Evolutionary conservation across 352 stramenopile species (phyloP).

Genomic region (Phytophthora multivora): DNA sequence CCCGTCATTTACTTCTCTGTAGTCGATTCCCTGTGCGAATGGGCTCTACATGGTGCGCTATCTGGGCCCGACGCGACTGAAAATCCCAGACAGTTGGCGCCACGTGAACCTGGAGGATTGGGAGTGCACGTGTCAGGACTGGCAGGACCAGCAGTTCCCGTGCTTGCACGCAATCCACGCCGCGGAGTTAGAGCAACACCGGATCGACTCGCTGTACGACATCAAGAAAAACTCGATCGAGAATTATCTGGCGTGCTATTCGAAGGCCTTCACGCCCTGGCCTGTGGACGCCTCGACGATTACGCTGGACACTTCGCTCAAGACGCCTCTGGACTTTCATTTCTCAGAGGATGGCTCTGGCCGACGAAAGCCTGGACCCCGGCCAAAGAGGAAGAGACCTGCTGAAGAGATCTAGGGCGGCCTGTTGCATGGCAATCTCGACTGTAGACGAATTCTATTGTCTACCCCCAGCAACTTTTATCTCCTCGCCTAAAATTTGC

Average conservation of each 20-base stretch:
- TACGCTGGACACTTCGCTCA: constrained; percentile 45
- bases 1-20: constrained; percentile 2
- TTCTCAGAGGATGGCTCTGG: constrained; percentile 55
- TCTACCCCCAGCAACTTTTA: neutral
- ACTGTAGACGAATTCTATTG: neutral
- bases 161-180: constrained; percentile 81
- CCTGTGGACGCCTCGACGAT: constrained; percentile 60
- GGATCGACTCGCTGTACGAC: constrained; percentile 78
- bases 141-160: constrained; percentile 79
- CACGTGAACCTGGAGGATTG: constrained; percentile 77
- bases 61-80: constrained; percentile 52
- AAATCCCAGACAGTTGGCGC: constrained; percentile 74
- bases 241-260: constrained; percentile 65
- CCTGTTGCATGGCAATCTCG: neutral
- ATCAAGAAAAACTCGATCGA: constrained; percentile 71
- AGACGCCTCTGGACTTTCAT: constrained; percentile 71
- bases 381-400: constrained; percentile 43
- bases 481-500: neutral
- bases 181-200: constrained; percentile 68
- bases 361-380: constrained; percentile 67
- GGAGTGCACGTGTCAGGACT: constrained; percentile 84
- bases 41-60: constrained; percentile 82
- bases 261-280: constrained; percentile 63
- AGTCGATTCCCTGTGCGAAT: constrained; percentile 84
- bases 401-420: neutral